Evolutionary conservation across 495 filamentous ascomycete species (phyloP).

Genomic region (Amphirosellinia nigrospora): DNA sequence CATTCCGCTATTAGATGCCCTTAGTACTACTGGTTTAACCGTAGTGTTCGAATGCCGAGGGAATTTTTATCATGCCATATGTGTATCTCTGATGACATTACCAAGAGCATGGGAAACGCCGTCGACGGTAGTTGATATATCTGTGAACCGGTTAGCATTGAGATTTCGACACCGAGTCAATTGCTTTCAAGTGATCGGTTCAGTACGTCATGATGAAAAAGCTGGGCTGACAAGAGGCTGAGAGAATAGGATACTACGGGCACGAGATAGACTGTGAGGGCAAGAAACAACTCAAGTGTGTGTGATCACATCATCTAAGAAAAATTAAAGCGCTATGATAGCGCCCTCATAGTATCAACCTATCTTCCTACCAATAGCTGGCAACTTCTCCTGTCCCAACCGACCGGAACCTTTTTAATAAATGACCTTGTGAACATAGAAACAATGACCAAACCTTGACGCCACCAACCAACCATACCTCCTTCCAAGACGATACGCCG

Average conservation of each 20-base stretch:
- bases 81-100: neutral
- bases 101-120: neutral
- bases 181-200: neutral
- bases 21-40: neutral
- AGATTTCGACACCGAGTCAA: neutral
- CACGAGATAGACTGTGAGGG: slow-evolving; percentile 16
- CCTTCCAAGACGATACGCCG: slow-evolving; percentile 21
- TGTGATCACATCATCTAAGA: slow-evolving; percentile 25
- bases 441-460: slow-evolving; percentile 28
- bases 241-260: slow-evolving; percentile 11
- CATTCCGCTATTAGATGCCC: neutral
- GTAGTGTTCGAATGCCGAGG: neutral
- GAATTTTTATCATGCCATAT: neutral
- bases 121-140: neutral
- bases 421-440: slow-evolving; percentile 23
- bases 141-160: slow-evolving; percentile 16
- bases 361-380: slow-evolving; percentile 25
- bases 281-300: slow-evolving; percentile 15
- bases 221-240: neutral
- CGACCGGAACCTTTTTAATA: slow-evolving; percentile 25
- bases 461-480: slow-evolving; percentile 28
- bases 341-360: slow-evolving; percentile 23
- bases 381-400: slow-evolving; percentile 25
- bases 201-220: neutral
- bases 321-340: slow-evolving; percentile 27